phyloP scores from a whole-genome alignment of 2,329 filamentous ascomycete species.

The Ploettnerulaceae sp. region DNA sequence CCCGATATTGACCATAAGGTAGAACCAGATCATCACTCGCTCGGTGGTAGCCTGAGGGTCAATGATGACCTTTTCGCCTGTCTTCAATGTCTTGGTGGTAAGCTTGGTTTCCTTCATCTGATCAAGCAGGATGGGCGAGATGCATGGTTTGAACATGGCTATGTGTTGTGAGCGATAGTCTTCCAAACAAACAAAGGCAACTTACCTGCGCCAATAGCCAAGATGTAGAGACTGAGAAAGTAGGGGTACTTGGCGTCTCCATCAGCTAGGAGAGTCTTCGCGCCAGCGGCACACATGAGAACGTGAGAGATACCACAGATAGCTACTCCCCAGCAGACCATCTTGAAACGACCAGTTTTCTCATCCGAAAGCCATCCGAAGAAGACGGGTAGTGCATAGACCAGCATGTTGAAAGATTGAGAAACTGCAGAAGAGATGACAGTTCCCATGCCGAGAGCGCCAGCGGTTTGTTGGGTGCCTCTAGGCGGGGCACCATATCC shows the following conservation, averaged over 20 bases:
- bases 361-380: conserved; percentile 57
- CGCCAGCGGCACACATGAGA: conserved; percentile 58
- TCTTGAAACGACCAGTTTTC: conserved; percentile 60
- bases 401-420: conserved; percentile 48
- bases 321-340: conserved; percentile 45
- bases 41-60: conserved; percentile 55
- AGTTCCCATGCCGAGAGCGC: conserved; percentile 55
- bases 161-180: conserved; percentile 52
- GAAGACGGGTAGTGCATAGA: conserved; percentile 44
- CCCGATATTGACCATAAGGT: conserved; percentile 65
- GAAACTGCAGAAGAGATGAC: conserved; percentile 47
- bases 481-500: conserved; percentile 37
- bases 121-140: conserved; percentile 58
- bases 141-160: conserved; percentile 69
- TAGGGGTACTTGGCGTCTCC: conserved; percentile 57
- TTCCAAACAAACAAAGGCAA: conserved; percentile 47
- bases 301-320: conserved; percentile 57
- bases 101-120: conserved; percentile 43
- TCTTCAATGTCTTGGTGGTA: conserved; percentile 42
- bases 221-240: conserved; percentile 28
- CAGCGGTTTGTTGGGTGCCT: conserved; percentile 37
- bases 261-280: conserved; percentile 51
- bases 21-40: conserved; percentile 48
- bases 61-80: conserved; percentile 54
- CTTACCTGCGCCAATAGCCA: conserved; percentile 30